Percentiles rank a stretch among this genome's conserved stretches.
phyloP scores from a whole-genome alignment of 2,329 filamentous ascomycete species.

The Clarireedia monteithiana region DNA sequence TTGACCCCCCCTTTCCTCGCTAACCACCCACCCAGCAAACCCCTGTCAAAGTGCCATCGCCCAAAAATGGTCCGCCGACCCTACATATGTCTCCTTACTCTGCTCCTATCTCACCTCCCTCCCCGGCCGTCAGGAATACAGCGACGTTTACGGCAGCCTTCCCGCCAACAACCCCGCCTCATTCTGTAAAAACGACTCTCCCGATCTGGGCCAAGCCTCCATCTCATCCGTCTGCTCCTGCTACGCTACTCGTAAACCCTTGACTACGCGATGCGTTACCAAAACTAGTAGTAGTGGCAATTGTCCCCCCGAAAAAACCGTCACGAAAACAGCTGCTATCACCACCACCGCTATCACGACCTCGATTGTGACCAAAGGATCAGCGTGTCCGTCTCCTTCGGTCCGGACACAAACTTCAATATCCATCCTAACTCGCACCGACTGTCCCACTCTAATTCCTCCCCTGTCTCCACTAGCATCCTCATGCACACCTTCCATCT shows the following conservation, averaged over 20 bases:
- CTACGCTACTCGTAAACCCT: neutral
- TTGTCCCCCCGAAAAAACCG: neutral
- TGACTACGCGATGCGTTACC: neutral
- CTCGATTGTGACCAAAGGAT: neutral
- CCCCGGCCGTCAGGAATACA: too few relatives aligned
- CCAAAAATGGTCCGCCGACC: too few relatives aligned
- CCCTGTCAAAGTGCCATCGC: too few relatives aligned
- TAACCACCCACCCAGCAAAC: too few relatives aligned
- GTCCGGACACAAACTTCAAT: too few relatives aligned
- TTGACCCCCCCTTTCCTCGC: too few relatives aligned
- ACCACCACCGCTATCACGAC: neutral
- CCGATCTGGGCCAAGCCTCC: neutral
- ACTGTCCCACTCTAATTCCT: too few relatives aligned
- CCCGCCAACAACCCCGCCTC: neutral
- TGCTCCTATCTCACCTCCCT: too few relatives aligned
- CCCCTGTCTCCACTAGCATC: too few relatives aligned
- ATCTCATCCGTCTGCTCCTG: conserved; percentile 2
- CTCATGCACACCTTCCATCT: too few relatives aligned
- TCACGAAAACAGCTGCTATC: neutral
- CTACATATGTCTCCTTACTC: too few relatives aligned
- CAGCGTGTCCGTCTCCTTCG: neutral
- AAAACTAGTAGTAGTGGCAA: neutral
- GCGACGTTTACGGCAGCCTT: neutral
- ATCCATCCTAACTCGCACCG: too few relatives aligned
- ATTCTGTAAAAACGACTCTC: neutral